phyloP scores from a whole-genome alignment of 208 protist species.

The Leishmania mexicana region DNA sequence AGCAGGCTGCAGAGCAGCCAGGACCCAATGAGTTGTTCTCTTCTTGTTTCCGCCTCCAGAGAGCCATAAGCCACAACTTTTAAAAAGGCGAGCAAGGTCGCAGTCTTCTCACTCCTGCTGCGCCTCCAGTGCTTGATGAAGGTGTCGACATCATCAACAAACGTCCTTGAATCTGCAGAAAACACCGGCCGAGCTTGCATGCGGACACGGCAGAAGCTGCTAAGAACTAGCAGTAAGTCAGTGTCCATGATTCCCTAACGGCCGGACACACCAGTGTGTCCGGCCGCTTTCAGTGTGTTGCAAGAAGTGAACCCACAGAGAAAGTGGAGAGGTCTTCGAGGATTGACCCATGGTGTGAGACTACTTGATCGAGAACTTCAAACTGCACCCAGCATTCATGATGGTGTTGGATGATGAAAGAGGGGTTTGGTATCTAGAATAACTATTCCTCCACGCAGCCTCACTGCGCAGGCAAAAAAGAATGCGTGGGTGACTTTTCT shows the following conservation, averaged over 20 bases:
- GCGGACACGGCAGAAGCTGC: slow-evolving; percentile 11
- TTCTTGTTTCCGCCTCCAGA: background rate
- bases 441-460: background rate
- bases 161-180: background rate
- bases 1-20: slow-evolving; percentile 8
- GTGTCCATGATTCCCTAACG: background rate
- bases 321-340: background rate
- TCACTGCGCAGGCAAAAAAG: background rate
- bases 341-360: background rate
- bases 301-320: background rate
- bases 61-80: background rate
- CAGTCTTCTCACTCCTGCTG: background rate
- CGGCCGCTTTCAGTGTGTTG: background rate
- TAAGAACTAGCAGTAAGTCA: background rate
- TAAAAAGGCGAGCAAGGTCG: background rate
- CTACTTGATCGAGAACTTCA: background rate
- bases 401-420: background rate
- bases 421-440: background rate
- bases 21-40: background rate
- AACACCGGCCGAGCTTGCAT: slow-evolving; percentile 12
- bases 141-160: background rate
- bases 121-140: background rate
- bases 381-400: background rate
- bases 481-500: background rate
- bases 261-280: background rate